phyloP scores from a whole-genome alignment of 208 protist genomes.

The Trypanosoma mega region DNA sequence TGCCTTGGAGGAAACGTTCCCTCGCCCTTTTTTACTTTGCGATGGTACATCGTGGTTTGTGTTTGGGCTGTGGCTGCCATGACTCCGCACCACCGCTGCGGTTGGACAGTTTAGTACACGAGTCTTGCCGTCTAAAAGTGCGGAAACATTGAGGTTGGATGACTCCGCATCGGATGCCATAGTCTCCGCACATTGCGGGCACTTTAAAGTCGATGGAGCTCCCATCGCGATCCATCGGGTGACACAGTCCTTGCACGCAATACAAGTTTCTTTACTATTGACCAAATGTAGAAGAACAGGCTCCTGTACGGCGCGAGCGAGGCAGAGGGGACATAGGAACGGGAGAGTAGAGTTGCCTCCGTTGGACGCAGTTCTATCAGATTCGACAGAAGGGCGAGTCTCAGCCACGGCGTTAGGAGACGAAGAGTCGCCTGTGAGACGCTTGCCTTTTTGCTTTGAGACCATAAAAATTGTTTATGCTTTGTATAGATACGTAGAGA shows the following conservation, averaged over 20 bases:
- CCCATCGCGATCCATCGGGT: background rate
- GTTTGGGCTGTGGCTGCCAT: background rate
- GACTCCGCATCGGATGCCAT: background rate
- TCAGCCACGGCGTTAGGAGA: too few species aligned
- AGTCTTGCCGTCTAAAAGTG: background rate
- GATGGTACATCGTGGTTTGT: background rate
- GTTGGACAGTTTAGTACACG: background rate
- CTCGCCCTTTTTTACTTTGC: background rate
- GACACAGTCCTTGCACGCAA: constrained; percentile 2
- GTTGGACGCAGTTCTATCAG: too few species aligned
- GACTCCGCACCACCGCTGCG: background rate
- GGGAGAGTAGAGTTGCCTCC: too few species aligned
- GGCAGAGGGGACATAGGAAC: constrained; percentile 5
- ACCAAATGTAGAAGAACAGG: constrained; percentile 4
- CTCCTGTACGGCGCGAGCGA: background rate
- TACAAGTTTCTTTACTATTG: background rate
- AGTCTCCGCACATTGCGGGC: constrained; percentile 3
- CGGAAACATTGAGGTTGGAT: background rate
- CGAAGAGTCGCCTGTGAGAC: too few species aligned
- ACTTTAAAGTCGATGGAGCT: background rate
- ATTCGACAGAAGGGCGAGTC: too few species aligned
- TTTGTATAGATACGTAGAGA: too few species aligned
- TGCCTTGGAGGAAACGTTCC: background rate
- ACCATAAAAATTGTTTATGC: too few species aligned
- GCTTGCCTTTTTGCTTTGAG: too few species aligned